Conservation (phyloP, 129 eudicot species). For the Arctium minus region DNA sequence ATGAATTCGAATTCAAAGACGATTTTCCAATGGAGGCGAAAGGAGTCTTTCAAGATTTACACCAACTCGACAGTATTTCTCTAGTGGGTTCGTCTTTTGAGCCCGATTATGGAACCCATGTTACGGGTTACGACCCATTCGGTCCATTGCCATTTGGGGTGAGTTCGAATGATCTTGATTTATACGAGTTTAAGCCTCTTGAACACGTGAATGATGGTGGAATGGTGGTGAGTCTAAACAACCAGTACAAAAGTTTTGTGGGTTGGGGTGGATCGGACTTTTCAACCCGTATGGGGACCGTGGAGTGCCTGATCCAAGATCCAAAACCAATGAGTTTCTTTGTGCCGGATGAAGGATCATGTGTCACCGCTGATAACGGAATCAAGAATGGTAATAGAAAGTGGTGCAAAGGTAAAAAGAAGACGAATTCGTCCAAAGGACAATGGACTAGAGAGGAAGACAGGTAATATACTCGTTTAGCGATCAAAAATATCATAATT, state of each 20-base stretch:
- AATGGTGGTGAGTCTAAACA: constrained; percentile 30
- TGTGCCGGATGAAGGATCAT: constrained; percentile 60
- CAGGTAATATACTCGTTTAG: constrained; percentile 38
- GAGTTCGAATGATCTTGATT: constrained; percentile 28
- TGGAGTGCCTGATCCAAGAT: constrained; percentile 20
- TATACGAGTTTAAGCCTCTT: constrained; percentile 43
- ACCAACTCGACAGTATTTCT: constrained; percentile 37
- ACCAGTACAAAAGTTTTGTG: constrained; percentile 17
- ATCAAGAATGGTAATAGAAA: constrained; percentile 22
- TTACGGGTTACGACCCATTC: constrained; percentile 46
- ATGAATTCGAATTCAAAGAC: constrained; percentile 27
- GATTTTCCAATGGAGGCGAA: constrained; percentile 41
- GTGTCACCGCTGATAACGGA: constrained; percentile 42
- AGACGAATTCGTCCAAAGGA: constrained; percentile 56
- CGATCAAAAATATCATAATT: not conserved
- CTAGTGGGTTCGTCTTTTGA: constrained; percentile 35
- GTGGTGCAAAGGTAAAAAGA: constrained; percentile 32
- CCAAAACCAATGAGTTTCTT: constrained; percentile 36
- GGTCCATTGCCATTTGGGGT: constrained; percentile 32
- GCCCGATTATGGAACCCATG: constrained; percentile 23
- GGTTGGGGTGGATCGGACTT: constrained; percentile 15
- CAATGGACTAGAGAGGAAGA: constrained; percentile 95
- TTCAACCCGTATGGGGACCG: constrained; percentile 5
- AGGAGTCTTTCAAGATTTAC: constrained; percentile 50
- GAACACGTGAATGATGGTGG: constrained; percentile 39